phyloP scores from a whole-genome alignment of 768 basidiomycete genomes.

The Coprinopsis cinerea region DNA sequence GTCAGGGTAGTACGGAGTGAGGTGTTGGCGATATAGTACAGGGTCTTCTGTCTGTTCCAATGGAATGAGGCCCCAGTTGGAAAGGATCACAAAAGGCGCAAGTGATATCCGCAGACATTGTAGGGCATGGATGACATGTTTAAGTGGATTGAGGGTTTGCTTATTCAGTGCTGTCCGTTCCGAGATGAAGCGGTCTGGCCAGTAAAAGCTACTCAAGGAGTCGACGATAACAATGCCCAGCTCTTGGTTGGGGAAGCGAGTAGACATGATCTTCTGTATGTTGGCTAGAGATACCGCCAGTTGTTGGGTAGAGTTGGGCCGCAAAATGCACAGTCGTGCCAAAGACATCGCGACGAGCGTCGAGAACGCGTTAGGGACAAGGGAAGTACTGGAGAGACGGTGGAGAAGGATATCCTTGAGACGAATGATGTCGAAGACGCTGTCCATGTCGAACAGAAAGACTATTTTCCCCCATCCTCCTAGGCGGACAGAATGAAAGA shows the following conservation, averaged over 20 bases:
- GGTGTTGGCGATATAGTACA: conserved; percentile 44
- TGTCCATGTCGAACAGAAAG: conserved; percentile 67
- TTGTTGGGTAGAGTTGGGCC: conserved; percentile 59
- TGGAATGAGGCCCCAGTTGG: conserved; percentile 14
- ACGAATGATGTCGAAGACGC: conserved; percentile 52
- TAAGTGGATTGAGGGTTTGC: conserved; percentile 19
- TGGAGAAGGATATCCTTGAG: conserved; percentile 46
- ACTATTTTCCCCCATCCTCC: conserved; percentile 63
- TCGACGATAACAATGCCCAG: conserved; percentile 69
- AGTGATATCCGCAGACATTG: conserved; percentile 10
- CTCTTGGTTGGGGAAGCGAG: conserved; percentile 43
- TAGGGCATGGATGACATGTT: conserved; percentile 42
- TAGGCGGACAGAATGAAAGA: conserved; percentile 24
- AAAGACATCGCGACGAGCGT: conserved; percentile 31
- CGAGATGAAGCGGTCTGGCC: conserved; percentile 62
- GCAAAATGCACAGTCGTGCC: conserved; percentile 60
- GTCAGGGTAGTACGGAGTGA: conserved; percentile 37
- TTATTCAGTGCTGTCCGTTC: conserved; percentile 38
- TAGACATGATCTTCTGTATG: conserved; percentile 49
- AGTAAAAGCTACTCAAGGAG: conserved; percentile 72
- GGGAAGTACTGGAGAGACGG: conserved; percentile 28
- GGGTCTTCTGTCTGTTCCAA: conserved; percentile 4
- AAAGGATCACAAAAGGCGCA: conserved; percentile 13
- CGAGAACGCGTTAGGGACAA: conserved; percentile 18
- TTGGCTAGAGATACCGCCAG: conserved; percentile 62